Percentiles rank a stretch among this genome's conserved stretches.
Conservation (phyloP, 2,329 filamentous ascomycete species). For the Rachicladosporium sp. region DNA sequence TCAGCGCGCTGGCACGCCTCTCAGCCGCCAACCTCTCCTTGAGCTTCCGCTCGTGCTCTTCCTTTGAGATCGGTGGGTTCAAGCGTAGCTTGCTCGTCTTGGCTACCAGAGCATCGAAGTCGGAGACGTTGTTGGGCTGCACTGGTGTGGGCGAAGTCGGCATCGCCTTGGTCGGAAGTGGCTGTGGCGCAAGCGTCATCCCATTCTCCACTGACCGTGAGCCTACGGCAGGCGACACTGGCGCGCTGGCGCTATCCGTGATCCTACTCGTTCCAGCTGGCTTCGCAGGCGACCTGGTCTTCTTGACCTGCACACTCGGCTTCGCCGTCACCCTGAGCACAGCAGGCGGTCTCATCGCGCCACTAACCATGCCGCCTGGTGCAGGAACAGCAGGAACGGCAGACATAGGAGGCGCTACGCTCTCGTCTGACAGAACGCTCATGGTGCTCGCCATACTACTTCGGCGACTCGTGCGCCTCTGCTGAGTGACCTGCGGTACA, state of each 20-base stretch:
- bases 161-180: neutral
- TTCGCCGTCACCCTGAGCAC: slow-evolving; percentile 5
- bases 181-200: neutral
- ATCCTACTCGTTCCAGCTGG: neutral
- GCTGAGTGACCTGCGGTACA: slow-evolving; percentile 14
- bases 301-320: slow-evolving; percentile 13
- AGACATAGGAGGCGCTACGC: slow-evolving; percentile 8
- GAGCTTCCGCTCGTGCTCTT: slow-evolving; percentile 39
- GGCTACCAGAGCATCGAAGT: no score
- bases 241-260: slow-evolving; percentile 7
- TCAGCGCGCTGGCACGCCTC: slow-evolving; percentile 18
- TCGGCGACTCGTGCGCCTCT: slow-evolving; percentile 14
- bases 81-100: neutral
- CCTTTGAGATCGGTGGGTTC: slow-evolving; percentile 17
- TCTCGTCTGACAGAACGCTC: slow-evolving; percentile 4
- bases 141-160: slow-evolving; percentile 2
- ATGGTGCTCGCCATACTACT: slow-evolving; percentile 21
- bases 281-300: slow-evolving; percentile 14
- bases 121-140: no score
- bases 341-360: slow-evolving; percentile 20
- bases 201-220: slow-evolving; percentile 21
- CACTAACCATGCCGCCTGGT: slow-evolving; percentile 7
- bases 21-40: slow-evolving; percentile 34
- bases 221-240: slow-evolving; percentile 29
- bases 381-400: slow-evolving; percentile 9